Evolutionary conservation across 164 flowering plant genomes (phyloP), one percentile per base, ranked within the genome.

Genomic region (Akebia trifoliata): DNA sequence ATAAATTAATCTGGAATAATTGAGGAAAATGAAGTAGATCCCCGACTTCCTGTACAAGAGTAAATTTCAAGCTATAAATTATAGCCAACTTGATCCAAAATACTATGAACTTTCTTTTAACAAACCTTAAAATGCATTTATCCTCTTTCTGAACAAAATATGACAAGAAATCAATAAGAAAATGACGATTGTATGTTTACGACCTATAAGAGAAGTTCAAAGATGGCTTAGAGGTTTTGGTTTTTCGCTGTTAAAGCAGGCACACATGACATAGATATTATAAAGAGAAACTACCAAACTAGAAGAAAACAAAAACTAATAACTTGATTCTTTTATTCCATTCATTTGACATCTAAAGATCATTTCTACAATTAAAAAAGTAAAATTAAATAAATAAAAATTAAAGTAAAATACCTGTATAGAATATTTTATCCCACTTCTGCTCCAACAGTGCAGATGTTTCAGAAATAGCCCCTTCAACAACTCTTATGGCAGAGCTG

Each of bases 341-440:
- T 18, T 54, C 25, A 5, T 14, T 28, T 17, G 26, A 4, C 49
- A 56, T 29, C 21, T 15, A 17, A 6, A 5, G 34, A n/a, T 24
- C 10, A 9, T 12, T 24, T 38, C 4, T 22, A 9, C 30, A 40
- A 38, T 29, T 29, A 12, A 29, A 14, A 24, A 0, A 20, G 6
- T 26, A 17, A 14, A 9, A 30, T 29, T 15, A 14, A 15, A 32
- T 6, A 50, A 57, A 57, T 15, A 56, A 38, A 34, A 4, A 18
- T 34, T 50, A 25, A 28, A 37, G 22, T 44, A 38, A 52, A 40
- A 44, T n/a, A 82, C 97, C 96, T 78, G 97, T 92, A 70, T 83
- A 89, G 47, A 80, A 77, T 66, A 92, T 92, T 72, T 92, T 92
- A 64, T 92, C 98, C 96, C 96, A 92, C 63, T 79, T 80, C 61